phyloP scores from a whole-genome alignment of 495 filamentous ascomycete genomes.

The Lepidopterella palustris region DNA sequence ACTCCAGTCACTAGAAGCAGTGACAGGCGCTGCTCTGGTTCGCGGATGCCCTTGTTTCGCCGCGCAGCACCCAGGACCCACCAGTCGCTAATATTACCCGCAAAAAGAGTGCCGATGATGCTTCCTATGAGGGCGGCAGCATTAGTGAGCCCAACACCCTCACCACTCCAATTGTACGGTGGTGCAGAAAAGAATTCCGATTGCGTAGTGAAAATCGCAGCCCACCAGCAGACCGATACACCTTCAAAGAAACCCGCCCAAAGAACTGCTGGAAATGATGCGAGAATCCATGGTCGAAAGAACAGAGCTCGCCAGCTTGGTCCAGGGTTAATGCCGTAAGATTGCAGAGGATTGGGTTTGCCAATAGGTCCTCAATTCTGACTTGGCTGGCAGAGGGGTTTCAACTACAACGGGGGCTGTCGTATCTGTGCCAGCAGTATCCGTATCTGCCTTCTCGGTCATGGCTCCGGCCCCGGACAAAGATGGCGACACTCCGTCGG shows the following conservation, averaged over 20 bases:
- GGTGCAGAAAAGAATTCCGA: slow-evolving; percentile 44
- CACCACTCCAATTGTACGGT: slow-evolving; percentile 50
- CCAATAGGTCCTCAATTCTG: background rate
- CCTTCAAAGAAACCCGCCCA: slow-evolving; percentile 51
- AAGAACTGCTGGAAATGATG: slow-evolving; percentile 50
- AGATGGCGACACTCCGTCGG: background rate
- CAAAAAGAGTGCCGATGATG: slow-evolving; percentile 44
- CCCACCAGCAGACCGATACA: slow-evolving; percentile 48
- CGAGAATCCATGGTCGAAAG: slow-evolving; percentile 43
- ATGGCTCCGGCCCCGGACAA: background rate
- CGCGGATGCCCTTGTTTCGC: slow-evolving; percentile 47
- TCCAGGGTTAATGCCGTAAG: background rate
- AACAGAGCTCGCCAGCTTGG: slow-evolving; percentile 22
- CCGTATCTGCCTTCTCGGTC: background rate
- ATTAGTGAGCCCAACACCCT: slow-evolving; percentile 45
- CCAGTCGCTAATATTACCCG: slow-evolving; percentile 49
- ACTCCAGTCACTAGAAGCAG: slow-evolving; percentile 43
- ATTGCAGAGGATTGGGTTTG: background rate
- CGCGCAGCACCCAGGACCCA: slow-evolving; percentile 42
- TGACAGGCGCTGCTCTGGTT: slow-evolving; percentile 51
- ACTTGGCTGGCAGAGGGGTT: background rate
- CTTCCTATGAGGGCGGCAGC: slow-evolving; percentile 46
- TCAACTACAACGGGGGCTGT: background rate
- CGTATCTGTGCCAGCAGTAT: background rate
- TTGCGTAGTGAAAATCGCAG: slow-evolving; percentile 50